These are phyloP conservation scores for Malus orientalis DNA, from an alignment of 306 rosid species.

Conservation along the genomic window DNA sequence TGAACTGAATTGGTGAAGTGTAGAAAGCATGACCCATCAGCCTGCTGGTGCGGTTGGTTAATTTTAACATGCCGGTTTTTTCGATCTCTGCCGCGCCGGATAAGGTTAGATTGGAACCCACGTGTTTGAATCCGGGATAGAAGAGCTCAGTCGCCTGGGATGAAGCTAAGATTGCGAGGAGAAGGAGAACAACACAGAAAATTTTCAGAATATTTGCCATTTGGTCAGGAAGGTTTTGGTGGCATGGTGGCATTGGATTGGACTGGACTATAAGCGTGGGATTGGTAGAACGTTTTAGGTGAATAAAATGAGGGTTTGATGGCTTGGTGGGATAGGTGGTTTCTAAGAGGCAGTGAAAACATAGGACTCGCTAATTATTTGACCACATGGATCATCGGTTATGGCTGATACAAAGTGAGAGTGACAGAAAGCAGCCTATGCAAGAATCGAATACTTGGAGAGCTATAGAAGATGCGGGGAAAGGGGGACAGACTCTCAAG, in stretches of 20 bases:
- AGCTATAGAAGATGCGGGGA: background rate
- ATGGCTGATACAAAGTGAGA: background rate
- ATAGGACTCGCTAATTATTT: background rate
- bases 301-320: background rate
- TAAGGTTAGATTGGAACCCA: slow-evolving; percentile 34
- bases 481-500: background rate
- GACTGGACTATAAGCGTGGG: background rate
- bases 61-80: slow-evolving; percentile 35
- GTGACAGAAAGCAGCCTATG: slow-evolving; percentile 1
- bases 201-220: slow-evolving; percentile 31
- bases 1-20: slow-evolving; percentile 38
- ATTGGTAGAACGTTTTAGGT: background rate
- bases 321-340: background rate
- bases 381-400: background rate
- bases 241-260: background rate
- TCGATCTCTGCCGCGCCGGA: slow-evolving; percentile 40
- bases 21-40: slow-evolving; percentile 51
- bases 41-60: slow-evolving; percentile 54
- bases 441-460: background rate
- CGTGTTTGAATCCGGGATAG: slow-evolving; percentile 45
- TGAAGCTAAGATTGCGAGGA: slow-evolving; percentile 24
- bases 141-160: slow-evolving; percentile 31
- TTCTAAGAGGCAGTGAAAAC: background rate
- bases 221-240: background rate
- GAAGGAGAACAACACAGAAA: slow-evolving; percentile 16